Percentiles rank a stretch among this genome's conserved stretches.
Evolutionary conservation across 345 rosid species (phyloP).

Genomic region (Gossypium raimondii): DNA sequence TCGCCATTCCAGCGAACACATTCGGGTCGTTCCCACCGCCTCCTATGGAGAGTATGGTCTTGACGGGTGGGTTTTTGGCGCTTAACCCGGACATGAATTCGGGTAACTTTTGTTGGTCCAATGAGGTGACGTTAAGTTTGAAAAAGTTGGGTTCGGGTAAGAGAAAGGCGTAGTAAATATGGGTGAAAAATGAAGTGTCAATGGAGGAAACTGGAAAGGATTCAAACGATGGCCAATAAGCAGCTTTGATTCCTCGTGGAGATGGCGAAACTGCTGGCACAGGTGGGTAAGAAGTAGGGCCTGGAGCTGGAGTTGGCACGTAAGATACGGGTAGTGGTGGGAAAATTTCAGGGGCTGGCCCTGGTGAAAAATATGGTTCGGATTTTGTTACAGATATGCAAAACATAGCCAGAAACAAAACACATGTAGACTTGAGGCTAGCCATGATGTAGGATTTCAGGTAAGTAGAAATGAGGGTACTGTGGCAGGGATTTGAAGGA

Average conservation of each 20-base stretch:
- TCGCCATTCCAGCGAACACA: conserved; percentile 30
- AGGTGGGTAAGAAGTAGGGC: neutral
- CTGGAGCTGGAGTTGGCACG: neutral
- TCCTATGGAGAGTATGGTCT: conserved; percentile 38
- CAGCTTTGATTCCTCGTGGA: conserved; percentile 32
- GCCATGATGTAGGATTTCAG: neutral
- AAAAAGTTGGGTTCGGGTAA: conserved; percentile 26
- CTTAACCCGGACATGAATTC: neutral
- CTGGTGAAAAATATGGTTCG: neutral
- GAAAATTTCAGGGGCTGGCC: neutral
- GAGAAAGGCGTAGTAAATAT: conserved; percentile 47
- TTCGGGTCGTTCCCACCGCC: conserved; percentile 22
- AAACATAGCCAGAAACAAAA: neutral
- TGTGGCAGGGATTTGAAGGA: neutral
- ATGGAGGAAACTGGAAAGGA: conserved; percentile 31
- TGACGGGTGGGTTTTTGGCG: conserved; percentile 22
- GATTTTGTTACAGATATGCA: neutral
- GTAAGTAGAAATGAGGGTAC: neutral
- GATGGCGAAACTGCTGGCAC: neutral
- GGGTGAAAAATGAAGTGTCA: conserved; percentile 43
- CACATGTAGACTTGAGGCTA: neutral
- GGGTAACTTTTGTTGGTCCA: conserved; percentile 20
- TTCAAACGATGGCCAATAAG: conserved; percentile 39
- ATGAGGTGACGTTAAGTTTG: conserved; percentile 26
- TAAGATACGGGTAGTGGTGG: neutral